Evolutionary conservation across 2,329 filamentous ascomycete genomes (phyloP), one percentile per base, ranked within the genome.

Genomic region (Fonsecaea nubica): DNA sequence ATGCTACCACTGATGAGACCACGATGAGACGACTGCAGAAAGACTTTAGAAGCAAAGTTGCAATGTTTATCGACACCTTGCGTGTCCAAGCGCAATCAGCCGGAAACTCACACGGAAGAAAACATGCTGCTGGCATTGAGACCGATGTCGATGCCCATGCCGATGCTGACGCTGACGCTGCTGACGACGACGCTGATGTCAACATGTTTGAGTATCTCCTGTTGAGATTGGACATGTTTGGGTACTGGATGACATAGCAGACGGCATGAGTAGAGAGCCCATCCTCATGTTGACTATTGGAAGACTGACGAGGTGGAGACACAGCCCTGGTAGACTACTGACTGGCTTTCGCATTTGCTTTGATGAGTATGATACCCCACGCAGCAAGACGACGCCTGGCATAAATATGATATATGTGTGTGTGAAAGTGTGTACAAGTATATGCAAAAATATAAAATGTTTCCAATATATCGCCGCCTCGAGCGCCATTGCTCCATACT

Each of bases 11-110:
- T 13, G 75, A 73, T 6, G 78, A 80, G 64, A 77, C 75, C 12
- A 75, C 78, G n/a, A 75, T 83, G 12, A 76, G 73, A 57, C 79
- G 83, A 18, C 75, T 94, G 13, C 92, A 94, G 75, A 76, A 77
- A 2, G 80, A 80, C 36, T 92, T 96, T 73, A 85, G 84, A 74
- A 91, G 89, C 75, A 92, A 92, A 73, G 84, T 92, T 0, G 84
- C 87, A 32, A 85, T 91, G 0, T 95, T 96, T 72, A 83, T 95
- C 15, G 64, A 89, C 82, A 56, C 91, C 91, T 1, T 95, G 87
- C 76, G 89, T 84, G 1, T 81, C 90, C 74, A 88, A 83, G 50
- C 86, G 84, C 86, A 80, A 57, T 83, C 79, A 25, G 81, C 5
- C 2, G 36, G 25, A 25, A 45, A 55, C 8, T 7, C 10, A 8